Evolutionary conservation across 2,329 filamentous ascomycete species (phyloP).

Genomic region (Penicillium frequentans): DNA sequence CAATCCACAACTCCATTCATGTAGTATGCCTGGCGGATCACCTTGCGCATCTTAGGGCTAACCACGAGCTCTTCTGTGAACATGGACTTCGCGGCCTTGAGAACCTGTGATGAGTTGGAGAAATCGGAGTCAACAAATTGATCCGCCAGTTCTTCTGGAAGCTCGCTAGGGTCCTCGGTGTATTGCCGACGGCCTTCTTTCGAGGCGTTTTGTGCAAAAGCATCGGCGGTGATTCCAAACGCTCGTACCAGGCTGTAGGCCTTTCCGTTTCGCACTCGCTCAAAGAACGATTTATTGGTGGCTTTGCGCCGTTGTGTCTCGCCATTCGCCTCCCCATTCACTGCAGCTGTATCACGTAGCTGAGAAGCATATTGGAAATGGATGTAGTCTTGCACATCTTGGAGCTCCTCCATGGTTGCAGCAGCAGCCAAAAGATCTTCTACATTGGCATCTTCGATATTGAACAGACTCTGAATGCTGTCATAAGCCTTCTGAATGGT

Average conservation of each 20-base stretch:
- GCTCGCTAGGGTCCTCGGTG: conserved; percentile 77
- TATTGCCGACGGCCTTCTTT: conserved; percentile 75
- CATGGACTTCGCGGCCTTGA: conserved; percentile 79
- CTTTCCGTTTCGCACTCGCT: conserved; percentile 77
- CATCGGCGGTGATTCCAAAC: conserved; percentile 86
- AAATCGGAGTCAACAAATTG: conserved; percentile 71
- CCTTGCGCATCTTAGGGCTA: conserved; percentile 85
- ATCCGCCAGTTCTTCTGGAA: conserved; percentile 86
- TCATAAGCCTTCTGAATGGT: conserved; percentile 77
- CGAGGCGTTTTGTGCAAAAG: conserved; percentile 82
- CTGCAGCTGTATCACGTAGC: conserved; percentile 73
- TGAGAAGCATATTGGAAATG: conserved; percentile 89
- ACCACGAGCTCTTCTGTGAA: conserved; percentile 87
- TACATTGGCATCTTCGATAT: conserved; percentile 70
- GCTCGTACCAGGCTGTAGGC: conserved; percentile 81
- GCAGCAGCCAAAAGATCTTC: conserved; percentile 80
- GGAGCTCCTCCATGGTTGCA: conserved; percentile 87
- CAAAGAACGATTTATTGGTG: conserved; percentile 76
- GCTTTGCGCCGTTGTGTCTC: conserved; percentile 77
- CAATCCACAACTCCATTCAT: conserved; percentile 82
- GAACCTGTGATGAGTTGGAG: conserved; percentile 70
- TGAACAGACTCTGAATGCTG: conserved; percentile 66
- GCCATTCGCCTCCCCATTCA: conserved; percentile 58
- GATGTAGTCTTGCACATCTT: conserved; percentile 93
- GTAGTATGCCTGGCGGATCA: conserved; percentile 81